Evolutionary conservation across 495 filamentous ascomycete species (phyloP).

Genomic region (Penicillium samsonianum): DNA sequence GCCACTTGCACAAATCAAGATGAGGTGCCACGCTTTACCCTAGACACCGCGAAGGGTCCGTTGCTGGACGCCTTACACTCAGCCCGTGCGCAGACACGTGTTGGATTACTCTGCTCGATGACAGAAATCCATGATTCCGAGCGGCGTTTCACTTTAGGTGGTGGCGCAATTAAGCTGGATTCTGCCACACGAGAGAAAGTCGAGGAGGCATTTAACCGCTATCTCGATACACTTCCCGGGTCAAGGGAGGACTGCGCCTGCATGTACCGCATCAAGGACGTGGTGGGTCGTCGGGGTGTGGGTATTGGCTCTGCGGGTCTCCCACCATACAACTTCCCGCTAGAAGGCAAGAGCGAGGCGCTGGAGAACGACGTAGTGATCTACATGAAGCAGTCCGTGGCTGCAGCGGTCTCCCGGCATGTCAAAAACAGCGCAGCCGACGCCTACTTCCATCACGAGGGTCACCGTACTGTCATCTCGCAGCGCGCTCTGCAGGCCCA

Average conservation of each 20-base stretch:
- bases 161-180: conserved; percentile 11
- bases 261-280: conserved; percentile 16
- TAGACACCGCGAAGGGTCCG: conserved; percentile 20
- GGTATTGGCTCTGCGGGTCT: conserved; percentile 23
- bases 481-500: conserved; percentile 21
- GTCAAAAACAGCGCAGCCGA: conserved; percentile 10
- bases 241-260: not conserved
- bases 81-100: conserved; percentile 16
- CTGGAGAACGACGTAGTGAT: conserved; percentile 24
- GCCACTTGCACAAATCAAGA: not conserved
- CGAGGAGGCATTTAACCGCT: conserved; percentile 4
- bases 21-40: conserved; percentile 11
- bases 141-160: conserved; percentile 15
- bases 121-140: conserved; percentile 21
- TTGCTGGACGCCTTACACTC: conserved; percentile 14
- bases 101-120: conserved; percentile 10
- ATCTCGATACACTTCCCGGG: conserved; percentile 13
- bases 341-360: conserved; percentile 21
- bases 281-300: conserved; percentile 22
- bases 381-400: conserved; percentile 21
- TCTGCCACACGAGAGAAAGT: conserved; percentile 14
- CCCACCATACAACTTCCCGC: conserved; percentile 19
- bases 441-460: conserved; percentile 21
- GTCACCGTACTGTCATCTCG: conserved; percentile 22
- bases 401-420: conserved; percentile 17